These are phyloP conservation scores for Neoascochyta sp. DNA, from an alignment of 2,329 filamentous ascomycete genomes.

Conservation along the genomic window DNA sequence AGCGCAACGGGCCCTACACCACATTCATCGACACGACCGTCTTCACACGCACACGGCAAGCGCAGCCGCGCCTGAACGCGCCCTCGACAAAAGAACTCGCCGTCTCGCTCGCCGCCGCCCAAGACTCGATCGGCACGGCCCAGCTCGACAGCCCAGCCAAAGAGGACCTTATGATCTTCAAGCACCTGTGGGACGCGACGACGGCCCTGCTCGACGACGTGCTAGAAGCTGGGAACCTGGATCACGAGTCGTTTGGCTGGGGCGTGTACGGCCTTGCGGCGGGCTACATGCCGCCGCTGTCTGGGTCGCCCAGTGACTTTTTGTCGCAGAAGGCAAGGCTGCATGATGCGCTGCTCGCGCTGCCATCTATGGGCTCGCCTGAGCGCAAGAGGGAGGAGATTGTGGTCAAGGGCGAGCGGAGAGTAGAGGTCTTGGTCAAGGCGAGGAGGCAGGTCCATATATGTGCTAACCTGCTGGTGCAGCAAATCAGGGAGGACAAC, in stretches of 20 bases:
- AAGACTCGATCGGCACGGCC: slow-evolving; percentile 11
- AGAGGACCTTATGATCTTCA: slow-evolving; percentile 15
- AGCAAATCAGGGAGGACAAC: slow-evolving; percentile 11
- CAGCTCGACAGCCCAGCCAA: slow-evolving; percentile 10
- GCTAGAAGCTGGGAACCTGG: slow-evolving; percentile 5
- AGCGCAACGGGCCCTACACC: slow-evolving; percentile 10
- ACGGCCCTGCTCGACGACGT: slow-evolving; percentile 11
- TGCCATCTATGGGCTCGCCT: slow-evolving; percentile 9
- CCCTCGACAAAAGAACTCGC: slow-evolving; percentile 8
- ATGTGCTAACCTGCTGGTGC: slow-evolving; percentile 13
- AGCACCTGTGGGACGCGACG: slow-evolving; percentile 10
- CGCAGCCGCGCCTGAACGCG: not conserved
- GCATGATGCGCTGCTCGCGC: slow-evolving; percentile 6
- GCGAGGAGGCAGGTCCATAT: slow-evolving; percentile 16
- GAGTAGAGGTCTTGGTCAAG: slow-evolving; percentile 4
- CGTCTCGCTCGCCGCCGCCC: slow-evolving; percentile 15
- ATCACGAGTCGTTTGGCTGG: slow-evolving; percentile 18
- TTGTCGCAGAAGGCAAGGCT: slow-evolving; percentile 10
- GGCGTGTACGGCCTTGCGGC: slow-evolving; percentile 14
- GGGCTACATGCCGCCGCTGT: slow-evolving; percentile 12
- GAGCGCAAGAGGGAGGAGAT: slow-evolving; percentile 1
- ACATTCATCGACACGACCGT: slow-evolving; percentile 7
- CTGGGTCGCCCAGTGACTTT: slow-evolving; percentile 5
- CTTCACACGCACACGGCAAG: slow-evolving; percentile 5
- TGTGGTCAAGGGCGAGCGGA: slow-evolving; percentile 1